phyloP scores from a whole-genome alignment of 495 filamentous ascomycete species.

The Lepraria neglecta region DNA sequence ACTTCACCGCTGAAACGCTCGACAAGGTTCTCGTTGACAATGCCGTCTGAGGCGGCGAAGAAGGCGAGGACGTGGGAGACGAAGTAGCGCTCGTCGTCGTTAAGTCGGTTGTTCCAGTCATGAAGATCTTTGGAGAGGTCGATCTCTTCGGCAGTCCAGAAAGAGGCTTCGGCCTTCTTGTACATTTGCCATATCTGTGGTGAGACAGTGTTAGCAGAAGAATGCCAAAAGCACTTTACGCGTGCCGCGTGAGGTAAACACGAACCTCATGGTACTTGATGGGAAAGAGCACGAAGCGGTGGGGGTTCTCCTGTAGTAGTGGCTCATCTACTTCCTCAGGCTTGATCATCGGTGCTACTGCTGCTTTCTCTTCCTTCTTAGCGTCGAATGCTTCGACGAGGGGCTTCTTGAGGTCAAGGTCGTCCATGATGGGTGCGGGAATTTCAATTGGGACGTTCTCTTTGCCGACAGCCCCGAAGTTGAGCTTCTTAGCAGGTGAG shows the following conservation, averaged over 20 bases:
- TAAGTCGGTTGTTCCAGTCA: conserved; percentile 97
- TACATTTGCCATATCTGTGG: conserved; percentile 99
- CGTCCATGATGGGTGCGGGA: conserved; percentile 49
- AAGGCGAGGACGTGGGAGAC: conserved; percentile 97
- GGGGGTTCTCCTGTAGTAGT: conserved; percentile 88
- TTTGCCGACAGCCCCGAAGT: conserved; percentile 66
- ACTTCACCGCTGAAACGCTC: conserved; percentile 97
- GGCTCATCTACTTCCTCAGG: conserved; percentile 76
- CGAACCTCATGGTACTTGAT: conserved; percentile 99
- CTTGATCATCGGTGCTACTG: conserved; percentile 57
- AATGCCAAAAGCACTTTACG: conserved; percentile 55
- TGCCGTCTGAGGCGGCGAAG: conserved; percentile 98
- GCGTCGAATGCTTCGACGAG: conserved; percentile 34
- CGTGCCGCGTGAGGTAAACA: conserved; percentile 52
- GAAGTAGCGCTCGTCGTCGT: conserved; percentile 96
- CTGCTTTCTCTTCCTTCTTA: conserved; percentile 44
- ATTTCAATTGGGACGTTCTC: conserved; percentile 68
- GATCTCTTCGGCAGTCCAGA: conserved; percentile 99
- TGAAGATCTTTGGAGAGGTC: conserved; percentile 97
- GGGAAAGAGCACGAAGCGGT: conserved; percentile 95
- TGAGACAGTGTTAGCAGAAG: conserved; percentile 24
- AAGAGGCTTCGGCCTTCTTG: conserved; percentile 99
- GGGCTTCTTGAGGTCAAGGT: conserved; percentile 49
- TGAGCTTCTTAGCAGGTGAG: conserved; percentile 83
- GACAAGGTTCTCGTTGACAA: conserved; percentile 98